Base-by-base conservation (phyloP, 768 basidiomycete genomes). In the Astraeus odoratus region DNA sequence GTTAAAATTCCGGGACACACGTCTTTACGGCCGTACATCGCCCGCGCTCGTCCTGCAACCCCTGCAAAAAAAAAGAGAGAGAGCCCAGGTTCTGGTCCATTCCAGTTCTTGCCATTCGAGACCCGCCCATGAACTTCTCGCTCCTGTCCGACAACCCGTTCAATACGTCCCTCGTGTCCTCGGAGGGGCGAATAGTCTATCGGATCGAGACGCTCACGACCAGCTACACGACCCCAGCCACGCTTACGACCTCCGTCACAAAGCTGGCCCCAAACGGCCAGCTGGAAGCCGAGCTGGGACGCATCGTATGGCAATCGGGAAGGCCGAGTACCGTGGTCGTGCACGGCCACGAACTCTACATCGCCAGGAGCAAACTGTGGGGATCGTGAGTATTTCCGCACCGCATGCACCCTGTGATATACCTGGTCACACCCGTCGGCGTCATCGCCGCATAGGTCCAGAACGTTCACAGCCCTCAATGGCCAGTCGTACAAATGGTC, bases 401-500 rank as follows among this genome's bases (percentile, higher is more conserved):
- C 1, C 10, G 16, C n/a, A n/a, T n/a, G n/a, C n/a, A n/a, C n/a
- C n/a, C n/a, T n/a, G n/a, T n/a, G n/a, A n/a, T n/a, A n/a, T n/a
- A n/a, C n/a, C n/a, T n/a, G n/a, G n/a, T n/a, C n/a, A n/a, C n/a
- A n/a, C n/a, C n/a, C n/a, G n/a, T n/a, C n/a, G n/a, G n/a, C n/a
- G n/a, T 33, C 20, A 22, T 23, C 22, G 20, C 5, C 20, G 8
- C 39, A 44, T 43, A 63, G 61, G 40, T 65, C 62, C 27, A 52
- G 62, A 23, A 64, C 64, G 37, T 63, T 63, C 31, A 63, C 54
- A 31, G 64, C 62, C 20, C 53, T 65, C 52, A 63, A 63, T 37
- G 62, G 61, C 15, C 59, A 63, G 34, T 59, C 62, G 5, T 63
- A 63, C 45, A 63, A 63, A 47, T 63, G 62, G 62, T 56, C 61